phyloP scores from a whole-genome alignment of 2,329 filamentous ascomycete species.

The Penicillium sclerotiorum region DNA sequence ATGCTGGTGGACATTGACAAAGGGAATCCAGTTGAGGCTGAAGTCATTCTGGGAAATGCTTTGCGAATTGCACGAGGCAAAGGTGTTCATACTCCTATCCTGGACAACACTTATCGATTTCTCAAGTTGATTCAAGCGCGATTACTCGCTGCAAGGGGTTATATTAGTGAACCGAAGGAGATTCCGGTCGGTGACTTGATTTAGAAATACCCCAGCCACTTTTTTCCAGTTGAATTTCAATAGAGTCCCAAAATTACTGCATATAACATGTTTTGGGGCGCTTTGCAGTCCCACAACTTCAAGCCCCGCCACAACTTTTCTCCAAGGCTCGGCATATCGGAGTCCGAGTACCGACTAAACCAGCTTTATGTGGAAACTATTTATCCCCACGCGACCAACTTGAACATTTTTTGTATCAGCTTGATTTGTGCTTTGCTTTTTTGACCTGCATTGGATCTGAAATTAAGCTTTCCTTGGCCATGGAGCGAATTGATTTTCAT shows the following conservation, averaged over 20 bases:
- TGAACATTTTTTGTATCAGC: too few relatives aligned
- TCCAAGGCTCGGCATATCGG: too few relatives aligned
- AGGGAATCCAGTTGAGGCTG: conserved; percentile 16
- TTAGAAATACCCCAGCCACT: not conserved
- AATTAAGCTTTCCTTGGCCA: conserved; percentile 7
- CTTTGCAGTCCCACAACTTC: too few relatives aligned
- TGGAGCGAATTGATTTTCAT: conserved; percentile 24
- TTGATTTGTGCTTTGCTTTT: too few relatives aligned
- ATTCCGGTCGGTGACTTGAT: conserved; percentile 1
- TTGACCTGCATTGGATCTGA: too few relatives aligned
- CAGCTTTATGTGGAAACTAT: too few relatives aligned
- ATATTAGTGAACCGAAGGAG: conserved; percentile 10
- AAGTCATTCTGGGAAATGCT: conserved; percentile 19
- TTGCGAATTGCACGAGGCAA: conserved; percentile 13
- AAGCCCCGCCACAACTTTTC: too few relatives aligned
- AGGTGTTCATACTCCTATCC: conserved; percentile 12
- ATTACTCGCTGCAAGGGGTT: conserved; percentile 11
- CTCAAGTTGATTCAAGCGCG: conserved; percentile 15
- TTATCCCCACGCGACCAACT: too few relatives aligned
- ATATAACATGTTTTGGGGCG: too few relatives aligned
- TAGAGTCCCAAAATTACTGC: too few relatives aligned
- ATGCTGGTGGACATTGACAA: conserved; percentile 20
- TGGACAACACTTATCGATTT: conserved; percentile 17
- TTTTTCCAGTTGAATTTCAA: too few relatives aligned
- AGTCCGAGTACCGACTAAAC: too few relatives aligned